A percentile compares a stretch with the other conserved stretches of the same genome.
phyloP scores from a whole-genome alignment of 192 early-diverging fungal genomes.

The Geosiphon pyriformis region DNA sequence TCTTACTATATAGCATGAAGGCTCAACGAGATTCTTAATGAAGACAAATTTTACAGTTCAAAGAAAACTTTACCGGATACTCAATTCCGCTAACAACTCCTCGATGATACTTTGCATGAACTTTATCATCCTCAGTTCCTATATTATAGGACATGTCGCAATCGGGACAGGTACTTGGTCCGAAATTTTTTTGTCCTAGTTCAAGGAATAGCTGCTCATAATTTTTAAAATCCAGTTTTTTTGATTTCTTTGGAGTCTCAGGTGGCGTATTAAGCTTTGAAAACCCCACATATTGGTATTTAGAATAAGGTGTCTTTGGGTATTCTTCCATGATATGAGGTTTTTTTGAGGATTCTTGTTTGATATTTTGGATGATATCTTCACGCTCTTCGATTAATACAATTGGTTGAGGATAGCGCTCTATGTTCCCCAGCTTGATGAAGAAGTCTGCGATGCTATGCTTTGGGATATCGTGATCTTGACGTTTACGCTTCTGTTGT shows the following conservation, averaged over 20 bases:
- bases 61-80: conserved; percentile 23
- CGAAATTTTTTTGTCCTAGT: conserved; percentile 29
- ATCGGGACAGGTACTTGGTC: conserved; percentile 34
- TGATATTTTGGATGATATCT: neutral
- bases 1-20: neutral
- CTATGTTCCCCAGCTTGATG: neutral
- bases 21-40: neutral
- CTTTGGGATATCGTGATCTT: neutral
- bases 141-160: conserved; percentile 41
- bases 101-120: conserved; percentile 40
- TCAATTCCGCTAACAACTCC: conserved; percentile 35
- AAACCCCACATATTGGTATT: neutral
- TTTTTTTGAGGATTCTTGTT: conserved; percentile 28
- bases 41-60: neutral
- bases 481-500: neutral
- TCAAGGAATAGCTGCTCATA: conserved; percentile 24
- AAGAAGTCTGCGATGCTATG: neutral
- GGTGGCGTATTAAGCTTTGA: neutral
- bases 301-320: conserved; percentile 1
- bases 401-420: neutral
- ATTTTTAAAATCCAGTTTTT: neutral
- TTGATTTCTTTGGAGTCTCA: neutral
- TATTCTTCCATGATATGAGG: conserved; percentile 27
- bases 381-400: neutral
- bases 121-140: conserved; percentile 39